Evolutionary conservation across 2,329 filamentous ascomycete genomes (phyloP).

Genomic region (Calonectria pauciramosa): DNA sequence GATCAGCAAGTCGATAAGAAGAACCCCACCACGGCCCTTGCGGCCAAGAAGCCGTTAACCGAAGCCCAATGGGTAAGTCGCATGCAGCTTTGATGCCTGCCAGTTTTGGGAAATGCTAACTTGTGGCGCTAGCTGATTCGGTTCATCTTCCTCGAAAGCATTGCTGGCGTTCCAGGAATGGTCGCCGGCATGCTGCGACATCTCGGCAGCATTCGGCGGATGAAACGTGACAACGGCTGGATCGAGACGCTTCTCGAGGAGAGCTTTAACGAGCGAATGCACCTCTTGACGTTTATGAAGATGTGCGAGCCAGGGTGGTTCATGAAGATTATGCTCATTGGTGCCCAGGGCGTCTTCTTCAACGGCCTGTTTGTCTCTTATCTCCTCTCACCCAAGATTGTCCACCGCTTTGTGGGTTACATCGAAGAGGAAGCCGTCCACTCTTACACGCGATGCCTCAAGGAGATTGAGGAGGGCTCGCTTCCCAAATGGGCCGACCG

Average conservation of each 20-base stretch:
- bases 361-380: conserved; percentile 93
- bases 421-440: conserved; percentile 97
- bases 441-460: conserved; percentile 91
- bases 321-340: conserved; percentile 93
- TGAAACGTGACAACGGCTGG: conserved; percentile 96
- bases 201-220: conserved; percentile 83
- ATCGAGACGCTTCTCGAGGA: conserved; percentile 94
- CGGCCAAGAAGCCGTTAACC: conserved; percentile 74
- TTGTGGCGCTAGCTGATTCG: conserved; percentile 70
- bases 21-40: conserved; percentile 68
- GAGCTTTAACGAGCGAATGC: conserved; percentile 95
- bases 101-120: conserved; percentile 28
- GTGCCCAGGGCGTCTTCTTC: conserved; percentile 96
- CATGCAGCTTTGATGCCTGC: background rate
- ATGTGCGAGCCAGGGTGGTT: conserved; percentile 82
- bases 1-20: conserved; percentile 76
- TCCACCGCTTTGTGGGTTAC: conserved; percentile 96
- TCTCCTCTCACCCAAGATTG: conserved; percentile 86
- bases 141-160: conserved; percentile 93
- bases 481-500: conserved; percentile 83
- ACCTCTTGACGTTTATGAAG: conserved; percentile 92
- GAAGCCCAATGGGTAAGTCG: conserved; percentile 83
- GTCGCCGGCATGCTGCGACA: conserved; percentile 95
- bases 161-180: conserved; percentile 97
- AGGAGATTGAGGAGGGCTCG: conserved; percentile 87